phyloP scores from a whole-genome alignment of 768 basidiomycete genomes.

The Sistotremastrum niveocremeum region DNA sequence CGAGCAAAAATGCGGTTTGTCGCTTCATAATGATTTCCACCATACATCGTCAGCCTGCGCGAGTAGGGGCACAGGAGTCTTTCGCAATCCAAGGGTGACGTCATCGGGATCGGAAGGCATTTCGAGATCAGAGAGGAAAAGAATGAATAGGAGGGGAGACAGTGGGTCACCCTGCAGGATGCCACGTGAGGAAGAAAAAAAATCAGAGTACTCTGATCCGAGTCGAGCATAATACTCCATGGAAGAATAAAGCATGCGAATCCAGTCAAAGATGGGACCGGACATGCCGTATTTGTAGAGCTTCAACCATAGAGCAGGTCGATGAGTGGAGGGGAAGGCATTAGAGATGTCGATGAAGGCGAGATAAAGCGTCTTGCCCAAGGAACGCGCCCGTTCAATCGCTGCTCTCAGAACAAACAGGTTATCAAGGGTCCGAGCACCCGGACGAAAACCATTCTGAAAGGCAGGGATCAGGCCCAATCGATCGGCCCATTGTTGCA shows the following conservation, averaged over 20 bases:
- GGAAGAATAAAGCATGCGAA: constrained; percentile 3
- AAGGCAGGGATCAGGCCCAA: constrained; percentile 16
- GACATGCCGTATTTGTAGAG: constrained; percentile 9
- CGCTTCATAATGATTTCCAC: too few species aligned
- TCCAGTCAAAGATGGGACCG: constrained; percentile 7
- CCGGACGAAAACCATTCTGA: constrained; percentile 19
- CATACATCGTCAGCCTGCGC: constrained; percentile 15
- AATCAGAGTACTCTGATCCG: constrained; percentile 1
- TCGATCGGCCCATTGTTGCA: constrained; percentile 9
- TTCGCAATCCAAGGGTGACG: constrained; percentile 4
- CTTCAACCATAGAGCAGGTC: constrained; percentile 20
- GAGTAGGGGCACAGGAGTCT: constrained; percentile 9
- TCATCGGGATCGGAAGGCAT: constrained; percentile 4
- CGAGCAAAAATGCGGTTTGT: too few species aligned
- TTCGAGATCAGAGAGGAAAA: constrained; percentile 6
- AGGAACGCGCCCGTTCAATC: constrained; percentile 9
- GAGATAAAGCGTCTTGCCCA: constrained; percentile 9
- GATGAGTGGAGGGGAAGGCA: constrained; percentile 23
- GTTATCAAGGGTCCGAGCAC: constrained; percentile 19
- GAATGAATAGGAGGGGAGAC: constrained; percentile 7
- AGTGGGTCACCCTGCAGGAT: constrained; percentile 12
- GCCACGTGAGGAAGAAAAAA: constrained; percentile 4
- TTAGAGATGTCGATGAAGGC: constrained; percentile 17
- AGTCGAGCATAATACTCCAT: constrained; percentile 8
- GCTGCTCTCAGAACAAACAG: constrained; percentile 9